Base-by-base conservation (phyloP, 2,329 filamentous ascomycete genomes). In the Aureobasidium sp. region DNA sequence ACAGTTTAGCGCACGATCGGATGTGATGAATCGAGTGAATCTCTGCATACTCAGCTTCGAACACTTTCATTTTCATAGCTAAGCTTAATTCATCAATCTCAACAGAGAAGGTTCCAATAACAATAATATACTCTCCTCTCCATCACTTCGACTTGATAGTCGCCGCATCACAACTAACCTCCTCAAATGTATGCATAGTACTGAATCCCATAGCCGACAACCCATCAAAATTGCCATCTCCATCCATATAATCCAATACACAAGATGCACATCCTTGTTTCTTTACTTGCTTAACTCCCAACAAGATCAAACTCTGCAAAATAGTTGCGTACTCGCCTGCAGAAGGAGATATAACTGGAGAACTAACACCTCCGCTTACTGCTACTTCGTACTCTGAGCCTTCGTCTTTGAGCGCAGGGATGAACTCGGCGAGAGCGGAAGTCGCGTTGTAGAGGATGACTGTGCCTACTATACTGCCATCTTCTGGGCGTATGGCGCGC, bases 201-300 rank as follows among this genome's bases (percentile, higher is more conserved):
- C 85, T 85, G 70, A 95, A 95, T 1, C 90, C 90, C 87, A 95
- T 90, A 0, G 84, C 85, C 61, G 86, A 80, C 63, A 95, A 77
- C 39, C 87, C 85, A 72, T 94, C 90, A 66, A 85, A 84, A 52
- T 85, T 84, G 59, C 88, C 87, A 70, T 91, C 89, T 17, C 83
- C 83, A 64, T 87, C 84, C 72, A 87, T 86, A 84, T 89, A 92
- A 72, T 91, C 90, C 63, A 96, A 75, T 51, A 95, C 78, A 58
- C 87, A 89, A 63, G 86, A 86, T 66, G 83, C 82, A 57, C 88
- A 86, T 64, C 88, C 89, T 71, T 92, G 84, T 67, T 84, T 84
- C 74, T 92, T 93, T 73, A 91, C 89, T 75, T 94, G 90, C 62
- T 89, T 84, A 69, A 94, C 85, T 0, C 89, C 90, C 76, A 96